Evolutionary conservation across 108 stramenopile genomes (phyloP).

Genomic region (Nitzschia sp.): DNA sequence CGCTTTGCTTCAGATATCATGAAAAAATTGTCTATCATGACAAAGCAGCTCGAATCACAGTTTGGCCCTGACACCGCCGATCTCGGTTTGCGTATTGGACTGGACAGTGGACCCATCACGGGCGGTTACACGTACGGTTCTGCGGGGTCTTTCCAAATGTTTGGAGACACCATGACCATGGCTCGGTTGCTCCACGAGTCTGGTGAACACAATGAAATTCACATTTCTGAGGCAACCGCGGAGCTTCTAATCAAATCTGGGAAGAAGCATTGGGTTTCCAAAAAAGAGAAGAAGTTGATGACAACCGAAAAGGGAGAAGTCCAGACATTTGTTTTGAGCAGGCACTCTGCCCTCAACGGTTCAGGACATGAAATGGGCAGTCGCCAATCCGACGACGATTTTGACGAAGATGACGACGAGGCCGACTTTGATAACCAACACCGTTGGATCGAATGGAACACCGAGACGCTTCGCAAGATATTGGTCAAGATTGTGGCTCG

Average conservation of each 20-base stretch:
- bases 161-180: constrained; percentile 17
- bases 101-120: too few species aligned
- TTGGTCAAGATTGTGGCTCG: constrained; percentile 5
- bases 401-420: too few species aligned
- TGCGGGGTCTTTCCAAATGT: too few species aligned
- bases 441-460: constrained; percentile 3
- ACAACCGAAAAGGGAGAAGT: constrained; percentile 18
- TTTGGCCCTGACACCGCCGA: constrained; percentile 21
- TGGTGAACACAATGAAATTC: constrained; percentile 13
- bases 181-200: constrained; percentile 4
- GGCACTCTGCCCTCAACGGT: too few species aligned
- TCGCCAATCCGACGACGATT: too few species aligned
- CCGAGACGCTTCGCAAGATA: too few species aligned
- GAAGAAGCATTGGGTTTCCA: constrained; percentile 6
- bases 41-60: constrained; percentile 4
- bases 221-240: constrained; percentile 16
- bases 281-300: not conserved
- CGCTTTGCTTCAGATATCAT: constrained; percentile 10
- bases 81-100: constrained; percentile 49
- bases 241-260: constrained; percentile 1
- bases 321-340: constrained; percentile 6
- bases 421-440: not conserved
- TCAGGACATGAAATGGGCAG: too few species aligned
- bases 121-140: too few species aligned
- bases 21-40: not conserved